A percentile compares a stretch with the other conserved stretches of the same genome.
Conservation (phyloP, 208 protist species). For the Kentomonas sorsogonicus region DNA sequence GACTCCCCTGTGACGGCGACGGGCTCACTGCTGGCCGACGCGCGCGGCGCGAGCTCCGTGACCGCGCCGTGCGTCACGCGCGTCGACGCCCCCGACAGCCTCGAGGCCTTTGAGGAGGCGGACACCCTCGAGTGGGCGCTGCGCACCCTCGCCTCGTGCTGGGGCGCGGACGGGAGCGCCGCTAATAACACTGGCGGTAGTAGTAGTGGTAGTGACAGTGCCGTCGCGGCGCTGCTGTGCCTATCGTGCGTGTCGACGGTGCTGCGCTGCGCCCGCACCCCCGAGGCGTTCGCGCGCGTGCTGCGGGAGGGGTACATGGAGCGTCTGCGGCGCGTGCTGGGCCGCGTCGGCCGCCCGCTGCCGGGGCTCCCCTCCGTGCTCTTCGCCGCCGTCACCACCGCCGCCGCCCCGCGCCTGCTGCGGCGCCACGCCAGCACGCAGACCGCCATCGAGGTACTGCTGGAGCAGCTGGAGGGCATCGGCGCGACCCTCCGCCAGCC, state of each 20-base stretch:
- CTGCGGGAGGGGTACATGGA: constrained; percentile 33
- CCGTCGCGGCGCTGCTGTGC: constrained; percentile 61
- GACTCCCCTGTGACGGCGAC: no score
- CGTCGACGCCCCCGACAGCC: constrained; percentile 19
- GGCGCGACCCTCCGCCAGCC: constrained; percentile 1
- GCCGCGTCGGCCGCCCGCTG: constrained; percentile 47
- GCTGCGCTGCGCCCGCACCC: constrained; percentile 56
- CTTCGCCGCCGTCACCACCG: constrained; percentile 53
- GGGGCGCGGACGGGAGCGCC: constrained; percentile 10
- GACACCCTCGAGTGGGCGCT: constrained; percentile 42
- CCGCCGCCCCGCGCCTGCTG: constrained; percentile 41
- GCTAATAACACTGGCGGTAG: no score
- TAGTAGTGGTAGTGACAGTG: no score
- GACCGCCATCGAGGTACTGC: constrained; percentile 53
- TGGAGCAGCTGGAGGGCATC: constrained; percentile 41
- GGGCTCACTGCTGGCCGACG: constrained; percentile 10
- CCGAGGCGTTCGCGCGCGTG: constrained; percentile 36
- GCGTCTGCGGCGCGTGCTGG: constrained; percentile 38
- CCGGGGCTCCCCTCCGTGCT: constrained; percentile 52
- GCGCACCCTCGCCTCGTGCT: neutral
- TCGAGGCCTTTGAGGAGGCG: constrained; percentile 30
- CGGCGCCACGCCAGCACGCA: constrained; percentile 61
- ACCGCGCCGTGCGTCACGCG: constrained; percentile 34
- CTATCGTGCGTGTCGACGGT: constrained; percentile 48
- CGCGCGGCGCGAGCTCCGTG: constrained; percentile 37